Base-by-base conservation (phyloP, 345 rosid species). In the Balakata baccata region DNA sequence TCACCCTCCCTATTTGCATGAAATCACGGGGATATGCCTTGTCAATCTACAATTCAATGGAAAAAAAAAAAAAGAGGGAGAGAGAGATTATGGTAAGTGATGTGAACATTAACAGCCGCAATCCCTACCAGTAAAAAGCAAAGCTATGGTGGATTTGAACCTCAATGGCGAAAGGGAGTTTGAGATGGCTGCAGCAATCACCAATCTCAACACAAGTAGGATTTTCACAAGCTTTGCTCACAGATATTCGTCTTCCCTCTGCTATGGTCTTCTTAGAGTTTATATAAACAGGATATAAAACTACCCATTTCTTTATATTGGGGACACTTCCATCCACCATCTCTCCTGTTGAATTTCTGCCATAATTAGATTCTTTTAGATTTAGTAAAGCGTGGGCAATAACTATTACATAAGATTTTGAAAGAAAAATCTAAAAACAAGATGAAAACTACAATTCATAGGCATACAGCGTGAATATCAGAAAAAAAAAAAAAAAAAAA, bases 11-110 rank as follows among this genome's bases (percentile, higher is more conserved):
- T 77, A 85, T 70, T 89, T 95, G 99, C 97, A 92, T 88, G 82
- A 86, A 92, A 84, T 95, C 96, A 0, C 98, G 90, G 3, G 98
- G 98, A 69, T 92, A 95, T 29, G 94, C 97, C 85, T 95, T 92
- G 72, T 92, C 96, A 79, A 87, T 78, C 93, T 95, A 76, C 78
- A 64, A 68, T 0, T 29, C 47, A 43, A 64, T 12, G 47, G 18
- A 73, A 61, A 54, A 45, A 66, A 5, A 38, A 68, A 12, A 39
- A 72, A 7, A n/a, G n/a, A n/a, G n/a, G n/a, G n/a, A n/a, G n/a
- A n/a, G n/a, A n/a, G n/a, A n/a, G n/a, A 75, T 57, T 25, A 37
- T 3, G 43, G 61, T 23, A 16, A 23, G 41, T 10, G 3, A 29
- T 6, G 8, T 3, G 53, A 37, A 56, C 7, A n/a, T 62, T 22